These are phyloP conservation scores for Talaromyces thailandensis DNA, from an alignment of 495 filamentous ascomycete genomes.

Conservation along the genomic window DNA sequence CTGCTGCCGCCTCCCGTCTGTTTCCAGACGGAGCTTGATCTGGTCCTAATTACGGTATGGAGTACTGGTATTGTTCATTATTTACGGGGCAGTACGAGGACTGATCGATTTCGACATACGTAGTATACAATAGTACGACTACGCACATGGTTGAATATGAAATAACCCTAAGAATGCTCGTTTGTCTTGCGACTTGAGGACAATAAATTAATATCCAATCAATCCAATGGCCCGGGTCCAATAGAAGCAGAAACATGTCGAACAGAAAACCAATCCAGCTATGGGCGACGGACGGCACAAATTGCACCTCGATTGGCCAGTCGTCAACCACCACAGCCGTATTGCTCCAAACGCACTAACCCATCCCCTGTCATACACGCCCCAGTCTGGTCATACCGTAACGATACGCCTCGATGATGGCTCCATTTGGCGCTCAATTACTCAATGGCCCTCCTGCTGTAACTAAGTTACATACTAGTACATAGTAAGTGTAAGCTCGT, in stretches of 20 bases:
- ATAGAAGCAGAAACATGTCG: background rate
- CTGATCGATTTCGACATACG: background rate
- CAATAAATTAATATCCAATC: background rate
- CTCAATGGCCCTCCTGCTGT: background rate
- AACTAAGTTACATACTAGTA: too few species aligned
- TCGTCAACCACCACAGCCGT: background rate
- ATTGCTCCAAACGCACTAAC: conserved; percentile 1
- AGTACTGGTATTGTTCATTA: background rate
- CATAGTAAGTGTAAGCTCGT: background rate
- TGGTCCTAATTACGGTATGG: background rate
- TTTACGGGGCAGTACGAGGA: background rate
- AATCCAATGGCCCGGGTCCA: background rate
- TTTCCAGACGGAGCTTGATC: background rate
- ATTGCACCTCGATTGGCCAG: background rate
- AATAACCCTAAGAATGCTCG: background rate
- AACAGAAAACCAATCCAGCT: background rate
- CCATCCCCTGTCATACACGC: background rate
- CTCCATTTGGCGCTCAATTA: background rate
- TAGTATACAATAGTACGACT: background rate
- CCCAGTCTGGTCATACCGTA: background rate
- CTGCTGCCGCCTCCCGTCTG: background rate
- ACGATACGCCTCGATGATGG: background rate
- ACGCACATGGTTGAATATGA: background rate
- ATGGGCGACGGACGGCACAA: background rate
- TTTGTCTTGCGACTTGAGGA: background rate